A percentile compares a stretch with the other conserved stretches of the same genome.
Evolutionary conservation across 176 grass and related monocot genomes (phyloP).

Genomic region (Zea mays): DNA sequence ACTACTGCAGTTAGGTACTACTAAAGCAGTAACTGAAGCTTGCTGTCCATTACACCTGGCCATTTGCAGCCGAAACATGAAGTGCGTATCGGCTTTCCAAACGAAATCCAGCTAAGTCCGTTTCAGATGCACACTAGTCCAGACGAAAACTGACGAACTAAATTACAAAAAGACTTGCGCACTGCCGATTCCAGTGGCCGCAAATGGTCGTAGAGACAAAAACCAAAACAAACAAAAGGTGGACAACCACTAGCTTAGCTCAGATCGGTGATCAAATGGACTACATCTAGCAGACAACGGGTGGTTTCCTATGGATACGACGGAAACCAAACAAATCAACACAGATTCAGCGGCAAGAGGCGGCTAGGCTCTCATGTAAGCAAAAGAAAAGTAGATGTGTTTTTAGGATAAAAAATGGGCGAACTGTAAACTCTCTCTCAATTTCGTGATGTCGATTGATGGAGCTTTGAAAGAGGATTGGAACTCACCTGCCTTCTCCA

Average conservation of each 20-base stretch:
- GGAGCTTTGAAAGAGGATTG: slow-evolving; percentile 18
- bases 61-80: slow-evolving; percentile 25
- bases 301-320: background rate
- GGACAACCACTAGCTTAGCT: background rate
- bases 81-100: slow-evolving; percentile 7
- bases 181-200: background rate
- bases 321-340: background rate
- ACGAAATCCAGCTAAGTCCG: slow-evolving; percentile 26
- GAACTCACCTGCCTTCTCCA: background rate
- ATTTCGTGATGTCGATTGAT: background rate
- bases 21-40: slow-evolving; percentile 43
- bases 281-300: background rate
- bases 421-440: background rate
- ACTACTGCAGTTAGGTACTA: background rate
- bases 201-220: background rate
- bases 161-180: slow-evolving; percentile 33
- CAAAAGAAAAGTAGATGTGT: background rate
- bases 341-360: background rate
- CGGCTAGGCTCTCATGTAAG: background rate
- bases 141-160: slow-evolving; percentile 28
- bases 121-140: slow-evolving; percentile 18
- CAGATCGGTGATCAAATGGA: slow-evolving; percentile 2
- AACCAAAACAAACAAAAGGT: slow-evolving; percentile 14
- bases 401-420: background rate
- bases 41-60: slow-evolving; percentile 2